Conservation (phyloP, 1,284 basidiomycete species). For the Amylostereum areolatum region DNA sequence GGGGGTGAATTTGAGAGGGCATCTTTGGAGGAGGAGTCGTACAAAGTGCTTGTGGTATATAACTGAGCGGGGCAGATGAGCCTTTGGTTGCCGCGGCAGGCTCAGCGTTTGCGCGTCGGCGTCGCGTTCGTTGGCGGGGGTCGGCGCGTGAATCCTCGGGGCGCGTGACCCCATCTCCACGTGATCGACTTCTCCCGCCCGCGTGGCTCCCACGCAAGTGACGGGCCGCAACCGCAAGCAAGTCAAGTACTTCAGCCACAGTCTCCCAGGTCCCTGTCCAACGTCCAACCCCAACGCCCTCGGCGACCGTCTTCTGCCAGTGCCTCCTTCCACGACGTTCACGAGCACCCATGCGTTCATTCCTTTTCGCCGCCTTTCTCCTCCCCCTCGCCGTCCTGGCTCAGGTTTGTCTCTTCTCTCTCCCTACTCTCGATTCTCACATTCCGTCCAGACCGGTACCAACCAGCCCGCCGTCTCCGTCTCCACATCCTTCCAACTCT, state of each 20-base stretch:
- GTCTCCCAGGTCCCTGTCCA: no score
- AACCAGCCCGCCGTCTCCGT: conserved; percentile 18
- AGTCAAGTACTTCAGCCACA: no score
- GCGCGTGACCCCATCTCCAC: no score
- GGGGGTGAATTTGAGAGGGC: conserved; percentile 30
- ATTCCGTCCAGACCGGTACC: conserved; percentile 12
- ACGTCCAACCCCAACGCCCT: background rate
- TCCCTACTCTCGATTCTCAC: conserved; percentile 14
- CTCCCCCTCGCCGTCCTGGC: conserved; percentile 27
- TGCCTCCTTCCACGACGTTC: conserved; percentile 2
- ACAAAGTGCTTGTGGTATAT: no score
- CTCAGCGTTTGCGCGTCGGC: no score
- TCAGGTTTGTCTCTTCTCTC: conserved; percentile 23
- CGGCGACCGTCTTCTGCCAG: conserved; percentile 8
- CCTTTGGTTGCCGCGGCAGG: no score
- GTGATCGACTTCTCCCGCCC: no score
- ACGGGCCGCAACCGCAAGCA: no score
- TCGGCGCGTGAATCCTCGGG: no score
- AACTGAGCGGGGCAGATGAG: no score
- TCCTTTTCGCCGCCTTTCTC: conserved; percentile 19
- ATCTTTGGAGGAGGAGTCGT: conserved; percentile 16
- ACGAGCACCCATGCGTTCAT: conserved; percentile 17
- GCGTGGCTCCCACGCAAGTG: no score
- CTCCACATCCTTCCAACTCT: conserved; percentile 24
- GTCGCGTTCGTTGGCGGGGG: no score